These are phyloP conservation scores for Brassica napus DNA, from an alignment of 345 rosid genomes.

Conservation along the genomic window Da-Ae NC_063447.1:52834501-52835000, in stretches of 20 bases:
- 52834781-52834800: conserved; percentile 6
- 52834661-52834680: conserved; percentile 28
- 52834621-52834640: conserved; percentile 9
- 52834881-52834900: conserved; percentile 18
- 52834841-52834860: conserved; percentile 7
- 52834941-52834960: conserved; percentile 2
- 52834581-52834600: too few relatives aligned
- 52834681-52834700: conserved; percentile 42
- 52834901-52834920: conserved; percentile 14
- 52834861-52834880: conserved; percentile 31
- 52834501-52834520: too few relatives aligned
- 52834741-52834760: background rate
- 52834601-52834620: background rate
- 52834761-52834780: background rate
- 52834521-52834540: too few relatives aligned
- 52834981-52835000: conserved; percentile 14
- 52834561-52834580: too few relatives aligned
- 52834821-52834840: conserved; percentile 13
- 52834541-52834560: too few relatives aligned
- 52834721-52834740: conserved; percentile 1
- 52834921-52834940: background rate
- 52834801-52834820: background rate
- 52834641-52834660: conserved; percentile 30
- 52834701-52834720: conserved; percentile 38
- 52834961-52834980: conserved; percentile 6